Percentiles rank a stretch among this genome's conserved stretches.
Evolutionary conservation across 2,329 filamentous ascomycete species (phyloP).

Genomic region (Neonectria sp.): DNA sequence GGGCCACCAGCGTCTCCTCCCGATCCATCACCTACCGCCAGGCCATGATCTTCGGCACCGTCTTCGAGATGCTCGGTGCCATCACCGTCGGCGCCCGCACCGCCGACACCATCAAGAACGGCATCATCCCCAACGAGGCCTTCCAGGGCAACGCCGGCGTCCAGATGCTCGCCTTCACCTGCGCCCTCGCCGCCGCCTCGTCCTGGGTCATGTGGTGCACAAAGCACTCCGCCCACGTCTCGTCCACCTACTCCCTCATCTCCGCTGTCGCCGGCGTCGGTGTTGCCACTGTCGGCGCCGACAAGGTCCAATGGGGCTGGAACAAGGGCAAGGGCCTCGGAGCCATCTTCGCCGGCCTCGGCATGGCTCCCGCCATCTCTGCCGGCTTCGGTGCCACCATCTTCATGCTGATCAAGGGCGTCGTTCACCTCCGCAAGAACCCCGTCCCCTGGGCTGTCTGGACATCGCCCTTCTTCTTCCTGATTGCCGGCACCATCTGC

Average conservation of each 20-base stretch:
- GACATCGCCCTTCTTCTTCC: constrained; percentile 83
- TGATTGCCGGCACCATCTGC: constrained; percentile 81
- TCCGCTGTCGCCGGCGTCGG: constrained; percentile 79
- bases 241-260: constrained; percentile 80
- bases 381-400: constrained; percentile 77
- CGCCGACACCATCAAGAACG: constrained; percentile 85
- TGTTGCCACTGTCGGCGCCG: constrained; percentile 75
- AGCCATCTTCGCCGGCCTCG: constrained; percentile 78
- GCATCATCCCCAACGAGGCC: constrained; percentile 74
- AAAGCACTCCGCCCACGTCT: constrained; percentile 79
- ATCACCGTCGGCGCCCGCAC: constrained; percentile 78
- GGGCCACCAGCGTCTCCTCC: constrained; percentile 87
- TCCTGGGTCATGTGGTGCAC: constrained; percentile 88
- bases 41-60: constrained; percentile 76
- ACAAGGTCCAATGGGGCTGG: constrained; percentile 78
- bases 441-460: constrained; percentile 81
- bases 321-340: constrained; percentile 76
- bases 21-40: constrained; percentile 80
- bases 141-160: constrained; percentile 75
- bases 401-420: constrained; percentile 75
- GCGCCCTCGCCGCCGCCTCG: constrained; percentile 75
- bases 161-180: constrained; percentile 79
- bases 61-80: constrained; percentile 79
- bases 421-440: constrained; percentile 80
- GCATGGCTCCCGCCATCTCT: constrained; percentile 78